phyloP scores from a whole-genome alignment of 345 rosid species.

The Acer campestre region DNA sequence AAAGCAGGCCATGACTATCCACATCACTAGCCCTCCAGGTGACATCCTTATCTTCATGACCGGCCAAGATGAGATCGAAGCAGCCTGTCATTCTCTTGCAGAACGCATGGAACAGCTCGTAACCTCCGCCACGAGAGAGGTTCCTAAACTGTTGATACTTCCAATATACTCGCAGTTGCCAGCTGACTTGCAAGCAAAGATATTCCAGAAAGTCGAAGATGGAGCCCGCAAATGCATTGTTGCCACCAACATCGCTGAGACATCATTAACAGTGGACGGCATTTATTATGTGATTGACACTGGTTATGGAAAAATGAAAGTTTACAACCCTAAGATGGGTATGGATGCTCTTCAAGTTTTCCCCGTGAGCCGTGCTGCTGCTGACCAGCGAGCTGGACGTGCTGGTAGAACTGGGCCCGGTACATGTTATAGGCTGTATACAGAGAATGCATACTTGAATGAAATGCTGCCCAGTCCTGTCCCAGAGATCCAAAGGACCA shows the following conservation, averaged over 20 bases:
- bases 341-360: constrained; percentile 99
- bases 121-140: constrained; percentile 66
- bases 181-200: constrained; percentile 98
- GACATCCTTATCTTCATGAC: constrained; percentile 99
- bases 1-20: constrained; percentile 97
- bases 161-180: constrained; percentile 98
- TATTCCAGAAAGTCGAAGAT: constrained; percentile 89
- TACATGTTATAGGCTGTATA: constrained; percentile 90
- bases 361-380: constrained; percentile 96
- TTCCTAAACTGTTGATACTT: constrained; percentile 78
- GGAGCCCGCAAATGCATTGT: constrained; percentile 99
- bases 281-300: constrained; percentile 92
- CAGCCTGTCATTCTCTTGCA: constrained; percentile 85
- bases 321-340: constrained; percentile 97
- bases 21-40: constrained; percentile 85
- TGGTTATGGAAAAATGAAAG: constrained; percentile 97
- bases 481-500: constrained; percentile 98
- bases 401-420: constrained; percentile 99
- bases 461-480: constrained; percentile 91
- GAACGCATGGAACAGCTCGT: constrained; percentile 91
- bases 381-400: constrained; percentile 98
- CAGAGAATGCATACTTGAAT: constrained; percentile 86
- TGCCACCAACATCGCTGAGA: constrained; percentile 98
- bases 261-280: constrained; percentile 96
- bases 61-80: constrained; percentile 97